phyloP scores from a whole-genome alignment of 2,329 filamentous ascomycete species.

The Neonectria hederae region DNA sequence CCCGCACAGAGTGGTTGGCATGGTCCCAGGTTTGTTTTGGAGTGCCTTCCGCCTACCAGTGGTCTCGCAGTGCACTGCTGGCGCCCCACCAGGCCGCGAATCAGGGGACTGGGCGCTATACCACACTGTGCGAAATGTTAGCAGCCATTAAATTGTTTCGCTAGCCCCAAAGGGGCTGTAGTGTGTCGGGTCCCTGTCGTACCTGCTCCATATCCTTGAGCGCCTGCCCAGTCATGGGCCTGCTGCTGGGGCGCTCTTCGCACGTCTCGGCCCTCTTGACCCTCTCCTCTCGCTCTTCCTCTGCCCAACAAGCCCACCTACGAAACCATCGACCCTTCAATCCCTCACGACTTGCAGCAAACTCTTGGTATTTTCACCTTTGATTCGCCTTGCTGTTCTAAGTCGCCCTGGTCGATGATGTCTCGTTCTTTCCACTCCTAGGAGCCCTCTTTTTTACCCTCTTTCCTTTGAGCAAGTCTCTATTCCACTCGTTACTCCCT shows the following conservation, averaged over 20 bases:
- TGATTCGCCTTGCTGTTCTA: conserved; percentile 32
- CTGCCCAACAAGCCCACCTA: conserved; percentile 35
- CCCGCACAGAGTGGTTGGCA: conserved; percentile 16
- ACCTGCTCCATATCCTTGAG: conserved; percentile 37
- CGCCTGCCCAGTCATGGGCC: conserved; percentile 31
- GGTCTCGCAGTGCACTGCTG: conserved; percentile 11
- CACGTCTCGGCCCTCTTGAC: conserved; percentile 35
- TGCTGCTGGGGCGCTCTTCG: conserved; percentile 26
- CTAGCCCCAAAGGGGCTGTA: conserved; percentile 35
- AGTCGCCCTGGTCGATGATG: conserved; percentile 49
- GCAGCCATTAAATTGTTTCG: conserved; percentile 39
- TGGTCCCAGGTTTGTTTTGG: background rate
- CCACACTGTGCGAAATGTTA: conserved; percentile 28
- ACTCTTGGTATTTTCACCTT: conserved; percentile 26
- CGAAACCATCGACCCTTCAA: conserved; percentile 34
- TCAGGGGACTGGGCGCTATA: conserved; percentile 34
- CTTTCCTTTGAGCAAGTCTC: conserved; percentile 57
- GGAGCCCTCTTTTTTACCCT: conserved; percentile 37
- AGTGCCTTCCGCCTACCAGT: conserved; percentile 2
- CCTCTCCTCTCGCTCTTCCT: conserved; percentile 39
- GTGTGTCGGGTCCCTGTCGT: conserved; percentile 33
- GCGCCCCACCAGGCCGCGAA: conserved; percentile 13
- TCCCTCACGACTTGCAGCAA: conserved; percentile 31
- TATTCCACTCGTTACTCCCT: conserved; percentile 55
- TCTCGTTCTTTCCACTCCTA: conserved; percentile 45